Conservation (phyloP, 257 asterid genomes). For the Thymus mandschuricus region DNA sequence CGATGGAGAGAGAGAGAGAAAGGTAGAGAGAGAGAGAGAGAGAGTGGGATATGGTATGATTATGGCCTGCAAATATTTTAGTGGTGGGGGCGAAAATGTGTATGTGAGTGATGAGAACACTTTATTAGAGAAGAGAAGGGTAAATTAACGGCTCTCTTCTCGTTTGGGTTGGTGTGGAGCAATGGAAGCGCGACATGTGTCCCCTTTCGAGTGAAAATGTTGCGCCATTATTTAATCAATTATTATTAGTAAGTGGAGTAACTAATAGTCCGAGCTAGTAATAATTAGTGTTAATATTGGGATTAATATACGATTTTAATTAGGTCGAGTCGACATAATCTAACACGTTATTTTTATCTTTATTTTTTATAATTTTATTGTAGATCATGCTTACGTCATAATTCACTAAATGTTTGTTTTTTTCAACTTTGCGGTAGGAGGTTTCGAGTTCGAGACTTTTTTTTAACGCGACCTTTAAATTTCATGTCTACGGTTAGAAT, state of each 20-base stretch:
- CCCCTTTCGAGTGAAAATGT: neutral
- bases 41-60: neutral
- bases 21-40: neutral
- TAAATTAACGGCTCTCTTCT: slow-evolving; percentile 25
- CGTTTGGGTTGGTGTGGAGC: slow-evolving; percentile 18
- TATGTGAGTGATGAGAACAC: too few relatives aligned
- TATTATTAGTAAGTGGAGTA: neutral
- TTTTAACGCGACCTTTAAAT: too few relatives aligned
- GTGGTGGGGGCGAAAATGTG: neutral
- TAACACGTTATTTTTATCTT: neutral
- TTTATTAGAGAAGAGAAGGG: neutral
- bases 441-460: too few relatives aligned
- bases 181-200: slow-evolving; percentile 8
- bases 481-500: too few relatives aligned
- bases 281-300: neutral
- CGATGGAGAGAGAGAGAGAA: neutral
- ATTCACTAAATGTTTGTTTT: neutral
- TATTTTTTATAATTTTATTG: too few relatives aligned
- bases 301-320: neutral
- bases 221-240: neutral
- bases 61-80: neutral
- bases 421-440: too few relatives aligned
- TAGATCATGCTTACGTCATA: neutral
- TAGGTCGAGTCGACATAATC: too few relatives aligned
- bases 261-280: neutral